Evolutionary conservation across 1,284 basidiomycete genomes (phyloP), one percentile per base, ranked within the genome.

Genomic region (Naganishia liquefaciens): DNA sequence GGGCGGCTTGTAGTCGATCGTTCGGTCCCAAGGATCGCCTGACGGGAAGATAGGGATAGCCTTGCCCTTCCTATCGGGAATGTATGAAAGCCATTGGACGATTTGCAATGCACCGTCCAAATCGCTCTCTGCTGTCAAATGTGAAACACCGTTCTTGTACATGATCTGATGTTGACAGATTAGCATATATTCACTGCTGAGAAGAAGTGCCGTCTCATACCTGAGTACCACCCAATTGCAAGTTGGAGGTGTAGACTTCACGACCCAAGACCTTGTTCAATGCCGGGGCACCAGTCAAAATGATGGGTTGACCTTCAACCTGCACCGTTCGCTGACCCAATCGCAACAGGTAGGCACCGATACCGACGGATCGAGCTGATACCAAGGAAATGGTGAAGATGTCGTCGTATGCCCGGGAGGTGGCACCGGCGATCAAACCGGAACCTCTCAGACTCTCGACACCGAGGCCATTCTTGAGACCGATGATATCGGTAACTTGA

Each of bases 361-460:
- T 99, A 81, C 96, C 96, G 72, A 99, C 96, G 5, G 94, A 98
- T 63, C 96, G 91, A 71, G 94, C 96, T 49, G 94, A 97, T 72
- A 99, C 95, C 74, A 99, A 87, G 23, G 96, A 99, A 78, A 98
- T 94, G 58, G 96, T 99, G 84, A 99, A 99, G 78, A 99, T 97
- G 77, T 98, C 93, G 73, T 99, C 93, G 79, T 97, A 97, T 0
- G 96, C 96, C 49, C 96, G 87, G 53, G 94, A 96, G 0, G 96
- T 99, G 80, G 97, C 96, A 68, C 96, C 96, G 46, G 96, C 96
- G 75, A 99, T 99, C 72, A 99, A 87, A 80, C 96, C 96, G 46
- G 94, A 97, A 50, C 96, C 96, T 74, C 84, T 90, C 75, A 99
- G 82, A 70, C 88, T 97, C 80, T 99, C 96, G 55, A 99, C 96